Evolutionary conservation across 768 basidiomycete genomes (phyloP), one percentile per base, ranked within the genome.

Genomic region (Lactarius evosmus): DNA sequence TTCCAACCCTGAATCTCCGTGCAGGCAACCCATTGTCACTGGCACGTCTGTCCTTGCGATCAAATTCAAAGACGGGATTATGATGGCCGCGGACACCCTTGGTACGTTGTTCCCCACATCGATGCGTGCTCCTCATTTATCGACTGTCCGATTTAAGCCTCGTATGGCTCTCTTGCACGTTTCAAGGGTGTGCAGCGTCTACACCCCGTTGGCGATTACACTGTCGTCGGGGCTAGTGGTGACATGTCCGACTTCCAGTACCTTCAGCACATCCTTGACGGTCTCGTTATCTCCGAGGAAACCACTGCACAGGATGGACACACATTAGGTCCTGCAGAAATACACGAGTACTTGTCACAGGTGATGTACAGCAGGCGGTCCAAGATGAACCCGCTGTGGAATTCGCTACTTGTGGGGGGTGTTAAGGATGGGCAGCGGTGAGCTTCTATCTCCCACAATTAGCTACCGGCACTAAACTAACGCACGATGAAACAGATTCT

Each of bases 181-280:
- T 97, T 97, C 85, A 94, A 93, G 80, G 93, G 95, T 72, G 80
- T 98, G 62, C 85, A 89, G 68, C 91, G 97, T 75, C 83, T 99
- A 30, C 87, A 92, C 71, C 75, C 89, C 4, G 86, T 97, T 36
- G 95, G 95, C 8, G 77, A 82, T 40, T 84, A 87, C 76, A 96
- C 95, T 50, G 82, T 95, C 65, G 80, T 99, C 69, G 97, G 93
- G 25, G 96, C 91, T 3, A 86, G 93, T 17, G 97, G 97, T 30
- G 97, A 99, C 79, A 92, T 99, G 88, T 90, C 90, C 70, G 97
- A 99, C 78, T 98, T 94, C 77, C 97, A 99, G 75, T 88, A 91
- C 75, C 82, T 98, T 68, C 91, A 97, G 72, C 80, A 78, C 54
- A 71, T 88, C 52, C 84, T 99, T 53, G 90, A 97, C 66, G 82